Conservation (phyloP, 805 yeast genomes). For the Priceomyces medius region DNA sequence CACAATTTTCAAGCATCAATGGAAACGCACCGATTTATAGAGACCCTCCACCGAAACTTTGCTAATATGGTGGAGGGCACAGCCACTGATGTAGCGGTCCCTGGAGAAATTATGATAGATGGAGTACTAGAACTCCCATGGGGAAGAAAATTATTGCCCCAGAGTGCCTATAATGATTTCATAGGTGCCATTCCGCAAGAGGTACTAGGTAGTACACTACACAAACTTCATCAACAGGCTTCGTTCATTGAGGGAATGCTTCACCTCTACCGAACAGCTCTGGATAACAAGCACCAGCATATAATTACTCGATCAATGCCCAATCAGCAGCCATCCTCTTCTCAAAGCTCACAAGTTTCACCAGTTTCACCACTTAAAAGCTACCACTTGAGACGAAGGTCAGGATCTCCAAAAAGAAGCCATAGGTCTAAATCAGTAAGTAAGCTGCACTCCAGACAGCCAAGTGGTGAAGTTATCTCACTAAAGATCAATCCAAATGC, state of each 20-base stretch:
- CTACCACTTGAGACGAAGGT: background rate
- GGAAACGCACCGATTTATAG: background rate
- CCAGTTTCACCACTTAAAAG: background rate
- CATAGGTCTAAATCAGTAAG: too few species aligned
- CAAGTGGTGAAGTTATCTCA: slow-evolving; percentile 11
- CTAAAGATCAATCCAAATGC: slow-evolving; percentile 8
- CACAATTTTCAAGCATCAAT: background rate
- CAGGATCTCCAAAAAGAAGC: background rate
- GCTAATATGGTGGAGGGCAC: background rate
- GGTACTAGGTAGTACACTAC: background rate
- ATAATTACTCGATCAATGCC: too few species aligned
- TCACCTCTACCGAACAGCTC: background rate
- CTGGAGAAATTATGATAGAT: background rate
- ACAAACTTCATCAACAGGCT: background rate
- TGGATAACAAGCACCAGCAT: too few species aligned
- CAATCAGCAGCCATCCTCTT: background rate
- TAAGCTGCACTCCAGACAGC: too few species aligned
- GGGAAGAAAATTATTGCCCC: background rate
- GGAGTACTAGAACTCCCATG: background rate
- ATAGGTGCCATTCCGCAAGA: background rate
- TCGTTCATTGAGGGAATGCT: background rate
- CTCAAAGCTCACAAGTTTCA: background rate
- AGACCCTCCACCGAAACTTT: background rate
- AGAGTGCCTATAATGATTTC: background rate
- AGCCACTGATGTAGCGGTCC: background rate